Evolutionary conservation across 805 yeast genomes (phyloP), one percentile per base, ranked within the genome.

Genomic region (Zygoascus flipseniorum): DNA sequence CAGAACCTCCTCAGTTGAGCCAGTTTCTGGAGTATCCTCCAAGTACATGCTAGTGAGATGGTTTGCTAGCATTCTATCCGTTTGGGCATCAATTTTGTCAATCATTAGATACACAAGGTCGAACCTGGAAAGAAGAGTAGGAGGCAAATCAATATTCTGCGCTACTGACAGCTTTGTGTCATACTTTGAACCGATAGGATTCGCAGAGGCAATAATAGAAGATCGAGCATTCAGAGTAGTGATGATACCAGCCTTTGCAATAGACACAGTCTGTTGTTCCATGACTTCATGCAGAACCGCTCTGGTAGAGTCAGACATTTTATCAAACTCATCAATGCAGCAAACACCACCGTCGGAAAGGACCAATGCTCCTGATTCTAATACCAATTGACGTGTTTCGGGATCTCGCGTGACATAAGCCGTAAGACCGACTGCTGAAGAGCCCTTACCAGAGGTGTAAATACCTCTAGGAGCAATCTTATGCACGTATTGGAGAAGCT

Each of bases 231-330:
- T 93, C 56, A 93, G 75, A 0, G 98, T 93, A 5, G 99, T 93
- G 63, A 93, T 93, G 65, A 93, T 93, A 56, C 99, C 99, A 1
- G 99, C 99, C 65, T 93, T 93, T 32, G 99, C 99, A 64, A 93
- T 89, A 9, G 97, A 89, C 45, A 93, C 93, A 0, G 99, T 93
- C 69, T 93, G 99, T 68, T 93, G 99, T 73, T 93, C 99, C 99
- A 93, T 93, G 10, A 93, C 99, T 76, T 93, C 99, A 68, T 93
- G 99, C 52, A 93, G 74, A 10, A 93, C 98, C 8, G 97, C 89
- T 64, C 98, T 76, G 0, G 98, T 92, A 1, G 95, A 73, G 61
- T 93, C 98, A 52, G 85, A 80, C 99, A 93, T 93, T 71, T 93
- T 93, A 72, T 93, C 99, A 66, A 92, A 93, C 75, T 93, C 99